phyloP scores from a whole-genome alignment of 169 alveolate species.

The Cryptosporidium sp. region DNA sequence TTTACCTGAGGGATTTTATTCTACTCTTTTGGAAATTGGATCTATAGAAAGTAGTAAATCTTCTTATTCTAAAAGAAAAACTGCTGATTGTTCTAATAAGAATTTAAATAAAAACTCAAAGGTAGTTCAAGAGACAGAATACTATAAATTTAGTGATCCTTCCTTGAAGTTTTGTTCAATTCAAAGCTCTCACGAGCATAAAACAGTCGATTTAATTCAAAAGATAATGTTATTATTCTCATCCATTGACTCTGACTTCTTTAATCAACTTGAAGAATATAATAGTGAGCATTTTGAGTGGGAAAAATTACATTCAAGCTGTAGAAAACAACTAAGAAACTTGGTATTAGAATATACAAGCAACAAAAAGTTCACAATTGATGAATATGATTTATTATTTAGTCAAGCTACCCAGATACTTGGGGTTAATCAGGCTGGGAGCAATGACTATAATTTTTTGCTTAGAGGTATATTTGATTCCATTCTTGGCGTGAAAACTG shows the following conservation, averaged over 20 bases:
- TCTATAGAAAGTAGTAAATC: conserved; percentile 13
- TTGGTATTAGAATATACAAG: background rate
- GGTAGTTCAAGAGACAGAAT: background rate
- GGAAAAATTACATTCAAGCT: conserved; percentile 18
- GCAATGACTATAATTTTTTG: no score
- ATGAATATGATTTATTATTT: background rate
- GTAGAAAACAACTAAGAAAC: conserved; percentile 33
- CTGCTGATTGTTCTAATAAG: background rate
- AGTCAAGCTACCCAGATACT: background rate
- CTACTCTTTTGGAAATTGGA: conserved; percentile 58
- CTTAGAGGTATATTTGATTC: background rate
- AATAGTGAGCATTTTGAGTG: background rate
- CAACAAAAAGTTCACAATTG: background rate
- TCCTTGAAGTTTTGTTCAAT: background rate
- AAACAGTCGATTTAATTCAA: conserved; percentile 11
- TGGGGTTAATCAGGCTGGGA: background rate
- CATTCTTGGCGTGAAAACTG: conserved; percentile 26
- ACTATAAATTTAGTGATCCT: background rate
- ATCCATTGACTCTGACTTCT: conserved; percentile 1
- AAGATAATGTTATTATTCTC: conserved; percentile 31
- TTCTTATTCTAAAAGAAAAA: background rate
- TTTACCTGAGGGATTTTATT: conserved; percentile 34
- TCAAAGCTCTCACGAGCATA: background rate
- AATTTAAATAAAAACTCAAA: background rate
- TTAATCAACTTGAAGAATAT: background rate